Conservation (phyloP, 1,139 yeast species). For the Arxiozyma slooffiae region DNA sequence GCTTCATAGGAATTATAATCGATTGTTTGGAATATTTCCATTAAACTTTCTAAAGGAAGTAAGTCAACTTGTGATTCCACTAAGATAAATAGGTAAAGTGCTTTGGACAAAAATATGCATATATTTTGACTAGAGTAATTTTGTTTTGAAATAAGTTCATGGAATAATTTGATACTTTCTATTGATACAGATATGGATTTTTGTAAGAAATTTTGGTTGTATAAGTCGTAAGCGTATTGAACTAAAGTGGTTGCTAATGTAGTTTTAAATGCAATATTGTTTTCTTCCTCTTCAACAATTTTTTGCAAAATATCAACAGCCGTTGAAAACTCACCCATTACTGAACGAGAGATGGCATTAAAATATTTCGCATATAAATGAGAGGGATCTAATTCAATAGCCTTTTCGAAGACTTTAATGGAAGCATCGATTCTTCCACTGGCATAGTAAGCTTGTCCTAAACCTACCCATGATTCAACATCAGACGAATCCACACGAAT, state of each 20-base stretch:
- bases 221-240: slow-evolving; percentile 43
- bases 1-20: slow-evolving; percentile 11
- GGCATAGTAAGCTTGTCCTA: slow-evolving; percentile 83
- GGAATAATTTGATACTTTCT: slow-evolving; percentile 33
- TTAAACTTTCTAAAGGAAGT: slow-evolving; percentile 39
- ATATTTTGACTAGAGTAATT: slow-evolving; percentile 37
- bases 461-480: slow-evolving; percentile 78
- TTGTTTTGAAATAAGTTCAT: slow-evolving; percentile 12
- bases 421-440: slow-evolving; percentile 88
- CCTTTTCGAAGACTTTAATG: slow-evolving; percentile 65
- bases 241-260: slow-evolving; percentile 52
- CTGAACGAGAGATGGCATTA: slow-evolving; percentile 51
- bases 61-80: slow-evolving; percentile 38
- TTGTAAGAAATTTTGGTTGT: slow-evolving; percentile 56
- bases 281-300: slow-evolving; percentile 39
- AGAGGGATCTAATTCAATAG: slow-evolving; percentile 42
- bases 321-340: slow-evolving; percentile 42
- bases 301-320: slow-evolving; percentile 36
- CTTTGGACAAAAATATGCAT: slow-evolving; percentile 45
- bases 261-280: slow-evolving; percentile 48
- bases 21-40: slow-evolving; percentile 30
- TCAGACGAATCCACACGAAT: slow-evolving; percentile 60
- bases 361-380: slow-evolving; percentile 59
- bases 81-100: slow-evolving; percentile 37
- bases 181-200: slow-evolving; percentile 46